Evolutionary conservation across 1,284 basidiomycete genomes (phyloP), one percentile per base, ranked within the genome.

Genomic region (Thecaphora frezii): DNA sequence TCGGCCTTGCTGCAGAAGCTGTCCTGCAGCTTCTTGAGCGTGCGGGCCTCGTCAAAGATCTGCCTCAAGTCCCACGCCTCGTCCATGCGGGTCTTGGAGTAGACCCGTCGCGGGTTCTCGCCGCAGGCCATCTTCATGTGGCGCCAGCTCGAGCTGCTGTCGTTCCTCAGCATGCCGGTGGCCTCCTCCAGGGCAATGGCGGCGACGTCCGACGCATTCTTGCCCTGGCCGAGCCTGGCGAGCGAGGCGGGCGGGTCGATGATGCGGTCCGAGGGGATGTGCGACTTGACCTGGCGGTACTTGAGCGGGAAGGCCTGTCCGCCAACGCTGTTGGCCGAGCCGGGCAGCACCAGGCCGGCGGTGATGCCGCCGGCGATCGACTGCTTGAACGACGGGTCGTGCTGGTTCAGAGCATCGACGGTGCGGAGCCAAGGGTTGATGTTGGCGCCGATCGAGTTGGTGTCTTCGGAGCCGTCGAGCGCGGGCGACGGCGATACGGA

Each of bases 21-120:
- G 72, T 93, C 89, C 73, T 94, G 91, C 52, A 82, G 80, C 25
- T 85, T 82, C 77, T 88, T 89, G 62, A 93, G 83, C 73, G 86
- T 82, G 19, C 86, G 84, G 3, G 91, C 91, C 37, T 85, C 85
- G 46, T 87, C 83, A 73, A 93, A 93, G 46, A 82, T 83, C 54
- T 68, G 78, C 58, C 86, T 81, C 73, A 85, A 85, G 44, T 83
- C 82, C 81, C 83, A 87, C 13, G 83, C 81, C 12, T 83, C 82
- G 64, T 88, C 86, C 79, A 87, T 78, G 1, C 84, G 80, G 13
- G 81, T 82, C 41, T 79, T 74, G 13, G 74, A 66, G 74, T 84
- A 84, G n/a, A 83, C 80, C 8, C 81, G 60, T 19, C 76, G 73
- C 5, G 83, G 81, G 63, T 84, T 84, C 65, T 83, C 83, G 24